A percentile compares a stretch with the other conserved stretches of the same genome.
Conservation (phyloP, 495 filamentous ascomycete genomes). For the Xylaria castorea region DNA sequence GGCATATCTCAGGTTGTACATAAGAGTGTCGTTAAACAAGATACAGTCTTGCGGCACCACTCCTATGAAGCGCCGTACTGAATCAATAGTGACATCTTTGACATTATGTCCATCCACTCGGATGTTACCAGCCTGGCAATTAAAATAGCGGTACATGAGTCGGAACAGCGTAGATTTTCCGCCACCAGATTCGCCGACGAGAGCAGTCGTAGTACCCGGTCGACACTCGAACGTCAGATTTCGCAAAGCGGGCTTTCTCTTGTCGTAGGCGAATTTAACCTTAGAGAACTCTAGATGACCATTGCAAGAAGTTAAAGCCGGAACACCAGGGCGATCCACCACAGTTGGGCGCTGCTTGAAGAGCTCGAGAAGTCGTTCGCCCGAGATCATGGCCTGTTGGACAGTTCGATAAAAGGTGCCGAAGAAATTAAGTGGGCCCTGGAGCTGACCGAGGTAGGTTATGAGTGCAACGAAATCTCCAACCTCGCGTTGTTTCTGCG, state of each 20-base stretch:
- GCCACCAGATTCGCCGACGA: conserved; percentile 95
- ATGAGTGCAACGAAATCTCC: conserved; percentile 82
- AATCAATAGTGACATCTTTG: conserved; percentile 87
- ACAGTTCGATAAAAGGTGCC: conserved; percentile 97
- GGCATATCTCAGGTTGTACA: conserved; percentile 97
- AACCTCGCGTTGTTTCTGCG: conserved; percentile 70
- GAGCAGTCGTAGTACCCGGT: conserved; percentile 91
- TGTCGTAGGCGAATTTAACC: conserved; percentile 90
- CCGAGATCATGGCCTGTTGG: conserved; percentile 95
- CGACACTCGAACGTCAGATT: conserved; percentile 80
- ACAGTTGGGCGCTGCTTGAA: conserved; percentile 92
- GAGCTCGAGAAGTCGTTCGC: conserved; percentile 90
- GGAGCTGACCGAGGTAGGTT: conserved; percentile 90
- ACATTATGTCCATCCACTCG: conserved; percentile 85
- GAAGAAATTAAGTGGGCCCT: conserved; percentile 95
- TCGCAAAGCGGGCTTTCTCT: conserved; percentile 82
- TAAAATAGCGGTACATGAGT: conserved; percentile 94
- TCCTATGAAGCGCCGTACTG: conserved; percentile 86
- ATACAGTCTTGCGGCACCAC: conserved; percentile 97
- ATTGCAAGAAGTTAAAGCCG: conserved; percentile 66
- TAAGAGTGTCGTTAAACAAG: conserved; percentile 94
- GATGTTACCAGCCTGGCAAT: conserved; percentile 77
- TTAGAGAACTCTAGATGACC: conserved; percentile 86
- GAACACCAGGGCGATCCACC: conserved; percentile 63
- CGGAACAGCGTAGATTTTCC: conserved; percentile 98